Percentiles rank a stretch among this genome's conserved stretches.
Conservation (phyloP, 495 filamentous ascomycete species). For the Parathielavia hyrcaniae region DNA sequence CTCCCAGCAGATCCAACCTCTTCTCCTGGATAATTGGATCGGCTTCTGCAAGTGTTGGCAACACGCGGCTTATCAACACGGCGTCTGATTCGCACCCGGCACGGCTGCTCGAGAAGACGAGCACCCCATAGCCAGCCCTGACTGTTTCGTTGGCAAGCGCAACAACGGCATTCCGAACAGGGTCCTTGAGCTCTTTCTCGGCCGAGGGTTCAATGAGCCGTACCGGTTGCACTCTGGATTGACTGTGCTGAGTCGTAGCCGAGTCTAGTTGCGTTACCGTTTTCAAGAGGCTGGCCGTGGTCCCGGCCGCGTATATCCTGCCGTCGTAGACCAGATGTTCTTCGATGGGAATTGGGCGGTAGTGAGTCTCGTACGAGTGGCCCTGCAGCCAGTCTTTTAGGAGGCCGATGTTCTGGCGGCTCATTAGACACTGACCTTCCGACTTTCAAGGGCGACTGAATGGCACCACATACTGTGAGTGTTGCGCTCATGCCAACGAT, state of each 20-base stretch:
- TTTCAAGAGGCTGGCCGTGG: constrained; percentile 56
- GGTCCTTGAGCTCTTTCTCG: constrained; percentile 56
- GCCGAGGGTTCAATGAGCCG: constrained; percentile 49
- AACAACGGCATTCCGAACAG: constrained; percentile 63
- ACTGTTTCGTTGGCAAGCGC: constrained; percentile 63
- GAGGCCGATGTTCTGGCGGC: constrained; percentile 57
- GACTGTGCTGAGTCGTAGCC: constrained; percentile 29
- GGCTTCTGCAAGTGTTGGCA: constrained; percentile 44
- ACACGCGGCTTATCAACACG: constrained; percentile 54
- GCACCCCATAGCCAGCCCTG: constrained; percentile 59
- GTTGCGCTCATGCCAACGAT: constrained; percentile 83
- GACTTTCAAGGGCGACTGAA: not conserved
- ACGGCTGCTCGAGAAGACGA: constrained; percentile 74
- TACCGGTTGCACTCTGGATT: constrained; percentile 28
- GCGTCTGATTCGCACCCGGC: constrained; percentile 59
- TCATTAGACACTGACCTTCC: not conserved
- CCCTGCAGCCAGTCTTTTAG: constrained; percentile 68
- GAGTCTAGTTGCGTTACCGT: constrained; percentile 50
- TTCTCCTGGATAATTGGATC: constrained; percentile 48
- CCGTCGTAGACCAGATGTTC: constrained; percentile 74
- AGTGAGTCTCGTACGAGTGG: constrained; percentile 65
- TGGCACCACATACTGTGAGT: constrained; percentile 49
- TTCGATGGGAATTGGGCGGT: constrained; percentile 66
- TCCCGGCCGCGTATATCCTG: constrained; percentile 59
- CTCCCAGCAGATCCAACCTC: constrained; percentile 60